Evolutionary conservation across 768 basidiomycete genomes (phyloP), one percentile per base, ranked within the genome.

Genomic region (Mycena epipterygia): DNA sequence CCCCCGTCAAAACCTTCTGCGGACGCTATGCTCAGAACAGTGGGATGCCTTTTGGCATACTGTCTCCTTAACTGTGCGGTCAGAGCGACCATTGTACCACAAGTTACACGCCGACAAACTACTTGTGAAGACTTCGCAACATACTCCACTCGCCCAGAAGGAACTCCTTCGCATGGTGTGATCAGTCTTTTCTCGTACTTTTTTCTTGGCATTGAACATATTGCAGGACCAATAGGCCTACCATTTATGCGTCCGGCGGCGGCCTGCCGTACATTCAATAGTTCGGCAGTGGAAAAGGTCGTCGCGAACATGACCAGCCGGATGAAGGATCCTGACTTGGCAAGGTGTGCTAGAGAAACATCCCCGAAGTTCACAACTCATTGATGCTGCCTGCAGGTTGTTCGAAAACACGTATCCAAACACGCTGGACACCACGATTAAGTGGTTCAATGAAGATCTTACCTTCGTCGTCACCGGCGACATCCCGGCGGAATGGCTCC

Each of bases 331-430:
- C 84, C 86, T 0, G 88, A 89, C 71, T 64, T 89, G 48, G 88
- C 88, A 3, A 81, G 88, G 58, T 60, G 42, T 14, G 71, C 35
- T 9, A 14, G 4, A 27, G n/a, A 27, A n/a, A n/a, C n/a, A n/a
- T 19, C 29, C 30, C 17, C 39, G 4, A 41, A 17, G 5, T 35
- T 14, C 29, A 17, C 9, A 19, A 14, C 44, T 8, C 17, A 17
- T 0, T 41, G 25, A 16, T 30, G 1, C 12, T 30, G 32, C 9
- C n/a, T n/a, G 11, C 44, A 72, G 71, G 16, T 71, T 89, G 30
- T 89, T 89, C 70, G 88, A 89, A 76, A 89, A 89, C 57, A 84
- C 88, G 5, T 88, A 88, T 68, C 87, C 88, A 5, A 88, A 88
- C 64, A 89, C 88, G 3, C 84, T 89, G 42, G 88, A 89, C 75